Conservation (phyloP, 2,329 filamentous ascomycete genomes). For the Colletotrichum theobromicola region DNA sequence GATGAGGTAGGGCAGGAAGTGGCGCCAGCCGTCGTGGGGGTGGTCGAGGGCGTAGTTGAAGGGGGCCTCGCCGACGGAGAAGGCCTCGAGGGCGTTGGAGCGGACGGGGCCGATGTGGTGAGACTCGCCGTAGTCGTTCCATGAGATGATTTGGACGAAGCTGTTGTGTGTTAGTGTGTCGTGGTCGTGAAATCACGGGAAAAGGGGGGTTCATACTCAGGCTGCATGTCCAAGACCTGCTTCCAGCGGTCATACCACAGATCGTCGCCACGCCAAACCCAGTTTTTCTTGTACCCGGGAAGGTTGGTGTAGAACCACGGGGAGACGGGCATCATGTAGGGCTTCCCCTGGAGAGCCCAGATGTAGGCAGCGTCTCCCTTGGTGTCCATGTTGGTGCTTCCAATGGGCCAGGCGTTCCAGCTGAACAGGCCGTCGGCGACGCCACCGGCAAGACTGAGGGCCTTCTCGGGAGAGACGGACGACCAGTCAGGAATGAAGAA, state of each 20-base stretch:
- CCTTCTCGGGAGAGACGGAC: conserved; percentile 34
- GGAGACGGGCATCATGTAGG: conserved; percentile 60
- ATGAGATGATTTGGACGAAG: conserved; percentile 50
- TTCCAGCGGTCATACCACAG: conserved; percentile 67
- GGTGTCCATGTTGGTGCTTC: conserved; percentile 24
- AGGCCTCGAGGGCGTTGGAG: conserved; percentile 34
- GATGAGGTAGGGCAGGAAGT: conserved; percentile 55
- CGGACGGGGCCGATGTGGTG: conserved; percentile 58
- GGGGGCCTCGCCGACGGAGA: conserved; percentile 37
- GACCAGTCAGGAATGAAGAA: conserved; percentile 53
- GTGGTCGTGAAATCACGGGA: conserved; percentile 44
- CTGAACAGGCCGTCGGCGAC: conserved; percentile 39
- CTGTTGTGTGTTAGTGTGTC: conserved; percentile 30
- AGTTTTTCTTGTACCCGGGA: conserved; percentile 62
- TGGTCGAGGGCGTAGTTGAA: conserved; percentile 51
- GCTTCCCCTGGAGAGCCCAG: conserved; percentile 11
- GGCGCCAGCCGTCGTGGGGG: conserved; percentile 56
- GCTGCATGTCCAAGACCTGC: conserved; percentile 54
- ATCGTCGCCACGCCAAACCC: conserved; percentile 66
- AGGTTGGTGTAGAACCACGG: conserved; percentile 68
- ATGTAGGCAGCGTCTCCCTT: conserved; percentile 24
- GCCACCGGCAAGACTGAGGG: conserved; percentile 17
- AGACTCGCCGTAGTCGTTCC: conserved; percentile 62
- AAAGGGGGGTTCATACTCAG: conserved; percentile 59
- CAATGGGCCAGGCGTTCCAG: conserved; percentile 43